Evolutionary conservation across 164 flowering plant species (phyloP).

Genomic region (Vitis labrusca): DNA sequence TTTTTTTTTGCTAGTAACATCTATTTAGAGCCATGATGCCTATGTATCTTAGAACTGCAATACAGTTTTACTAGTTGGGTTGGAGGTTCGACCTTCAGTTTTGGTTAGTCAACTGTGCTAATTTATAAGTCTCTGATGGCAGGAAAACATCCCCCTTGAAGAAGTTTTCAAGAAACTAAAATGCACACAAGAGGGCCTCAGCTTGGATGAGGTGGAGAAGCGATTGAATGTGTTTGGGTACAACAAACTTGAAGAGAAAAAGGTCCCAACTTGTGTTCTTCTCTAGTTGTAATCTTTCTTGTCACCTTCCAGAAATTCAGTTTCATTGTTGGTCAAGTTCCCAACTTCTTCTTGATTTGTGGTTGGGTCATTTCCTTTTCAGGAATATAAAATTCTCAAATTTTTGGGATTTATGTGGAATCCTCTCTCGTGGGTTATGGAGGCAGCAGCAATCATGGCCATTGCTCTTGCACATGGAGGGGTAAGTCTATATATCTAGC

Average conservation of each 20-base stretch:
- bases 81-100: too few relatives aligned
- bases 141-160: slow-evolving; percentile 51
- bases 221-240: slow-evolving; percentile 47
- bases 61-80: too few relatives aligned
- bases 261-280: slow-evolving; percentile 12
- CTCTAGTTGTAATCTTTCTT: not conserved
- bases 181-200: slow-evolving; percentile 45
- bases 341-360: not conserved
- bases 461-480: not conserved
- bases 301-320: not conserved
- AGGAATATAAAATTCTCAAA: not conserved
- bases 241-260: slow-evolving; percentile 56
- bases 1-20: too few relatives aligned
- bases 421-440: not conserved
- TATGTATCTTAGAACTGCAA: too few relatives aligned
- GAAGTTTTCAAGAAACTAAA: slow-evolving; percentile 41
- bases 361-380: not conserved
- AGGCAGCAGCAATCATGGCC: slow-evolving; percentile 1
- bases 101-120: not conserved
- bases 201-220: slow-evolving; percentile 30
- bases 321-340: not conserved
- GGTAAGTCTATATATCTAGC: not conserved
- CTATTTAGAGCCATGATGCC: too few relatives aligned
- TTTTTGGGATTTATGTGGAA: not conserved
- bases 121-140: slow-evolving; percentile 4